Conservation (phyloP, 2,329 filamentous ascomycete species). For the Tolypocladium tropicale region DNA sequence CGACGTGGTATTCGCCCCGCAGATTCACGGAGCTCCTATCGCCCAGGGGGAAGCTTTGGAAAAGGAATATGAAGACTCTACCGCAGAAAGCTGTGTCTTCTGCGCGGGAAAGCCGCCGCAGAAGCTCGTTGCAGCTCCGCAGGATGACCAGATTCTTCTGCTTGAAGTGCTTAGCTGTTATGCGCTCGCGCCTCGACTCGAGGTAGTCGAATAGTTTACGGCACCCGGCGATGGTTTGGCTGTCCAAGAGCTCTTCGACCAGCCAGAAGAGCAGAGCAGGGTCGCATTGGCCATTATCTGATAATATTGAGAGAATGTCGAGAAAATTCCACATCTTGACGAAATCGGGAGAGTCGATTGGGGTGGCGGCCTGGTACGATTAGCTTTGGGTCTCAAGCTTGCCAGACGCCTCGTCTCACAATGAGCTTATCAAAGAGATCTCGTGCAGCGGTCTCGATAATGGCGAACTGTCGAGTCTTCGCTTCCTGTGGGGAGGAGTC, state of each 20-base stretch:
- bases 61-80: conserved; percentile 95
- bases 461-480: conserved; percentile 47
- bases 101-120: conserved; percentile 87
- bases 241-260: conserved; percentile 90
- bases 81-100: conserved; percentile 97
- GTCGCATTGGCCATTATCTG: conserved; percentile 69
- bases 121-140: conserved; percentile 87
- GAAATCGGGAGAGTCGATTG: conserved; percentile 70
- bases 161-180: conserved; percentile 70
- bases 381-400: not conserved
- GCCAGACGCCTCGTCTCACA: conserved; percentile 38
- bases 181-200: conserved; percentile 81
- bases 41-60: conserved; percentile 92
- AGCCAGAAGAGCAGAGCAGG: conserved; percentile 79
- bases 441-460: conserved; percentile 76
- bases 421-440: conserved; percentile 70
- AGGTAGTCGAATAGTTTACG: conserved; percentile 89
- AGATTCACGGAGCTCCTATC: conserved; percentile 97
- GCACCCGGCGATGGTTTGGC: conserved; percentile 87
- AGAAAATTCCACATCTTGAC: conserved; percentile 86
- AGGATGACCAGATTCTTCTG: conserved; percentile 83
- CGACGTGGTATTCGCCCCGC: conserved; percentile 87
- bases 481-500: conserved; percentile 27
- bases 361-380: conserved; percentile 51
- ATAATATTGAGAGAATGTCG: conserved; percentile 81